Evolutionary conservation across 257 asterid genomes (phyloP), one percentile per base, ranked within the genome.

Genomic region (Solanum boliviense): DNA sequence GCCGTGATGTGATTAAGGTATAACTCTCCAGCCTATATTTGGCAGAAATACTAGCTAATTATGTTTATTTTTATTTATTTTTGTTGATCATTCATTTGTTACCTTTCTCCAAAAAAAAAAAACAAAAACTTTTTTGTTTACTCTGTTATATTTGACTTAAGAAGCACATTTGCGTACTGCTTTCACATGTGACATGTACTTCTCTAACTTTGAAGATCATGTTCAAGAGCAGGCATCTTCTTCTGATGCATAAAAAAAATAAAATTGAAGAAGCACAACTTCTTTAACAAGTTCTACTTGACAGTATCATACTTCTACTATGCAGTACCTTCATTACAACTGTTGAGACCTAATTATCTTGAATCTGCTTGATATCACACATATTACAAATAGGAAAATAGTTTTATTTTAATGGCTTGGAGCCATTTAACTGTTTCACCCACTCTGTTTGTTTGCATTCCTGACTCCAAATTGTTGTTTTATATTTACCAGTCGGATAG

Each of bases 1-100:
- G 93, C 91, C 94, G 99, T 88, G 99, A 97, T 89, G 98, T 96
- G 88, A 97, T 97, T 86, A 97, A 97, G 98, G 99, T 96, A 91
- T 9, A 62, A 85, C 71, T 34, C 31, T 82, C 44, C 31, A 48
- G 20, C 85, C 31, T 82, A 46, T 81, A 81, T 81, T 75, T 81
- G 81, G 34, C 79, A 44, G 38, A 67, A 65, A 39, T 38, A 18
- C 58, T 72, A 7, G 39, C 25, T 76, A 25, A 36, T 21, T 34
- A 7, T 56, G 11, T 20, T 36, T 76, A 38, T 41, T 41, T 41
- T 41, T 25, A n/a, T 41, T 44, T 79, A 44, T 79, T 79, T 74
- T 41, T 86, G 48, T 67, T 39, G 68, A n/a, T 16, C 27, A 44
- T 44, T 79, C 65, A 79, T 44, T 79, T 39, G n/a, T 25, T 41